Evolutionary conservation across 164 flowering plant species (phyloP).

Genomic region (Warburgia ugandensis): DNA sequence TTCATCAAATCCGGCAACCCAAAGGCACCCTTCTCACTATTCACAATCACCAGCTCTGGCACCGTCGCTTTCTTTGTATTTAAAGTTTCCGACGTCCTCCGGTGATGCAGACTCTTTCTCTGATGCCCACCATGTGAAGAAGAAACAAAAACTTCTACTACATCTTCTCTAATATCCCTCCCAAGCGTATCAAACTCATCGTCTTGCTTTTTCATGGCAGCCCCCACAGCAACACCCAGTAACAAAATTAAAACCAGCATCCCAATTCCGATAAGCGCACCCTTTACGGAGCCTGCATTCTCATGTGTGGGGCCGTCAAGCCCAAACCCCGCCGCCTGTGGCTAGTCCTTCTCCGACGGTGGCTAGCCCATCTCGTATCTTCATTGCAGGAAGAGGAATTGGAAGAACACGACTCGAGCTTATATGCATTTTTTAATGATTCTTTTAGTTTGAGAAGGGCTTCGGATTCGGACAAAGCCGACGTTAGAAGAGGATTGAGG

Average conservation of each 20-base stretch:
- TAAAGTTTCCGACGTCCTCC: no score
- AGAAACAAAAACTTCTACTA: no score
- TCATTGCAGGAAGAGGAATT: conserved; percentile 49
- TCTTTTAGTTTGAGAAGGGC: no score
- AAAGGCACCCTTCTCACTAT: conserved; percentile 54
- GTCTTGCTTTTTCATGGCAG: conserved; percentile 10
- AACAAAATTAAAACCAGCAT: no score
- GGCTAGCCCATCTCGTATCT: conserved; percentile 34
- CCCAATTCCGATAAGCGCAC: no score
- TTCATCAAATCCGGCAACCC: conserved; percentile 84
- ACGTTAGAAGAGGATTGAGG: not conserved
- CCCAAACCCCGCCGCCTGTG: conserved; percentile 58
- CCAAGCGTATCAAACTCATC: conserved; percentile 28
- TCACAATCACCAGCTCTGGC: conserved; percentile 62
- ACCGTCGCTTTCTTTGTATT: no score
- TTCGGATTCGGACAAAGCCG: conserved; percentile 31
- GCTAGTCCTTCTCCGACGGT: conserved; percentile 23
- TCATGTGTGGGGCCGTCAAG: conserved; percentile 18
- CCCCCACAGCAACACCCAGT: conserved; percentile 16
- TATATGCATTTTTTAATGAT: no score
- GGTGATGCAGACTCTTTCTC: no score
- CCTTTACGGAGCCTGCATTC: no score
- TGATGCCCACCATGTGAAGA: no score
- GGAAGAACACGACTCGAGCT: no score
- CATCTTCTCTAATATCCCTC: no score